These are phyloP conservation scores for Arctium minus DNA, from an alignment of 129 eudicot species.

Conservation along the genomic window DNA sequence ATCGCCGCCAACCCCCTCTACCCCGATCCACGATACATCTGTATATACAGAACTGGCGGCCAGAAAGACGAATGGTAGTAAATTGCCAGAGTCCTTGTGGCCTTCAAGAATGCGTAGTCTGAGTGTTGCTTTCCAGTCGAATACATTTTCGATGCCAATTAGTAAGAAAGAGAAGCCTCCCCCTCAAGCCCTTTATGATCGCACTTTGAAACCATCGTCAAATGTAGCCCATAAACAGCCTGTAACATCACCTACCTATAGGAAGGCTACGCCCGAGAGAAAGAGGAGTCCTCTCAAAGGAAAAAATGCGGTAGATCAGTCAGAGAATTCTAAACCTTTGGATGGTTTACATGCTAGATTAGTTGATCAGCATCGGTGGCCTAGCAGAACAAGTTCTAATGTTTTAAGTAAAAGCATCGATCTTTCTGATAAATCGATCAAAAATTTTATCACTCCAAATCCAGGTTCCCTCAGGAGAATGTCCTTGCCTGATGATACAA, in stretches of 20 bases:
- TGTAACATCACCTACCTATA: slow-evolving; percentile 41
- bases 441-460: slow-evolving; percentile 29
- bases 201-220: slow-evolving; percentile 64
- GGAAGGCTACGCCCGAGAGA: slow-evolving; percentile 88
- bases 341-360: slow-evolving; percentile 51
- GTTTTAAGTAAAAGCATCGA: slow-evolving; percentile 45
- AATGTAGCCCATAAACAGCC: slow-evolving; percentile 60
- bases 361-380: slow-evolving; percentile 91
- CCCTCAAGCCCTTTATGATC: slow-evolving; percentile 54
- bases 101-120: slow-evolving; percentile 94
- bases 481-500: slow-evolving; percentile 50
- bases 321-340: slow-evolving; percentile 85
- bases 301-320: slow-evolving; percentile 50
- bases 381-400: slow-evolving; percentile 58
- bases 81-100: slow-evolving; percentile 81
- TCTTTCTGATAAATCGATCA: slow-evolving; percentile 34
- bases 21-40: slow-evolving; percentile 66
- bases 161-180: slow-evolving; percentile 76
- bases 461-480: slow-evolving; percentile 48
- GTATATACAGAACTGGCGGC: slow-evolving; percentile 50
- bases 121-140: slow-evolving; percentile 83
- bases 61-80: slow-evolving; percentile 41
- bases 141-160: slow-evolving; percentile 58
- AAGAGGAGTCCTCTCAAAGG: slow-evolving; percentile 87
- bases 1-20: slow-evolving; percentile 57